These are phyloP conservation scores for Lasiodiplodia theobromae DNA, from an alignment of 2,329 filamentous ascomycete genomes.

Conservation along the genomic window DNA sequence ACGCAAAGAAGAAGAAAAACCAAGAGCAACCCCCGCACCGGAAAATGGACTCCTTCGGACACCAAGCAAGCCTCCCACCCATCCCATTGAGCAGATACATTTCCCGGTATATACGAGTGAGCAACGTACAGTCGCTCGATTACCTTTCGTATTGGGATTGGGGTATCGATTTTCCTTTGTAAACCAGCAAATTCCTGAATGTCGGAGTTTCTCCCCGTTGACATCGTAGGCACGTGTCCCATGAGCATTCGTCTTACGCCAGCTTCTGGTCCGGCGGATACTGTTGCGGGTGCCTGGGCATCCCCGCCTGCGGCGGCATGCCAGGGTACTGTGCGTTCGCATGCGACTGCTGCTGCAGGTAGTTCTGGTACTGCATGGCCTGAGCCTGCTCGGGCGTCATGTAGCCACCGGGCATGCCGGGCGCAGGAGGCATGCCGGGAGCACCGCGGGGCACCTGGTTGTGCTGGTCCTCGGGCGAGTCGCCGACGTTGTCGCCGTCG, in stretches of 20 bases:
- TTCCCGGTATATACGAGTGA: constrained; percentile 31
- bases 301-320: constrained; percentile 78
- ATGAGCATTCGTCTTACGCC: constrained; percentile 36
- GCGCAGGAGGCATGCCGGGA: constrained; percentile 69
- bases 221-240: constrained; percentile 24
- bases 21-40: constrained; percentile 28
- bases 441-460: constrained; percentile 78
- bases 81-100: constrained; percentile 31
- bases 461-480: constrained; percentile 90
- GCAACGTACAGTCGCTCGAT: constrained; percentile 24
- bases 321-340: constrained; percentile 69
- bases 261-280: constrained; percentile 68
- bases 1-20: constrained; percentile 26
- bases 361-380: constrained; percentile 84
- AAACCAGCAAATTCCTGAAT: constrained; percentile 31
- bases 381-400: constrained; percentile 64
- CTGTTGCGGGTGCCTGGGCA: constrained; percentile 67
- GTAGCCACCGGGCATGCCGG: constrained; percentile 71
- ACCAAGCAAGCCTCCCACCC: constrained; percentile 30
- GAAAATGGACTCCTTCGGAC: constrained; percentile 30
- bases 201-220: constrained; percentile 27
- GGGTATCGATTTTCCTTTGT: constrained; percentile 32
- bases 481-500: constrained; percentile 64
- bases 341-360: constrained; percentile 73
- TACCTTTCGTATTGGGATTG: constrained; percentile 30